phyloP scores from a whole-genome alignment of 1,139 yeast genomes.

The Saccharomyces hybrid region DNA sequence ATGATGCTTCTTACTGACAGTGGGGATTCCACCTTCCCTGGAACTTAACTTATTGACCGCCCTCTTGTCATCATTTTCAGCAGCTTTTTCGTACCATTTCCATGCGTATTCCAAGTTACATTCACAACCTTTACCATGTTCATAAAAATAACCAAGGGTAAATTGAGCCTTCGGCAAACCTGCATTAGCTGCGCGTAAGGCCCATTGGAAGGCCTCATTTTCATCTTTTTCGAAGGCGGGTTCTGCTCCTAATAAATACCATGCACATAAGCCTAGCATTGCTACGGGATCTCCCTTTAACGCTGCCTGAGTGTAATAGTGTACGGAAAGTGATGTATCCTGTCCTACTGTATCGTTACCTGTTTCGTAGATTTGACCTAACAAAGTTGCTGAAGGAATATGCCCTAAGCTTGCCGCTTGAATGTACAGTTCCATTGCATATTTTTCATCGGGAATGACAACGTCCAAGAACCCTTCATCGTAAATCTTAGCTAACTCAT shows the following conservation, averaged over 20 bases:
- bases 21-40: neutral
- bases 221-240: slow-evolving; percentile 74
- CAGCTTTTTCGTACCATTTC: slow-evolving; percentile 71
- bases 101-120: slow-evolving; percentile 51
- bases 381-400: slow-evolving; percentile 64
- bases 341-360: slow-evolving; percentile 72
- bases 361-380: slow-evolving; percentile 79
- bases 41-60: slow-evolving; percentile 37
- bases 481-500: slow-evolving; percentile 79
- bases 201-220: slow-evolving; percentile 92
- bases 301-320: slow-evolving; percentile 89
- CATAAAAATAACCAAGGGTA: slow-evolving; percentile 77
- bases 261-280: slow-evolving; percentile 91
- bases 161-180: slow-evolving; percentile 79
- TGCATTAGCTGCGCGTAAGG: slow-evolving; percentile 69
- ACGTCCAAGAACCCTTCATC: slow-evolving; percentile 81
- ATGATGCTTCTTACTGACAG: slow-evolving; percentile 3
- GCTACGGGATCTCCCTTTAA: slow-evolving; percentile 79
- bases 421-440: slow-evolving; percentile 79
- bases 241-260: slow-evolving; percentile 90
- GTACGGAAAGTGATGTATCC: slow-evolving; percentile 79
- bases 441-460: slow-evolving; percentile 71
- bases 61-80: slow-evolving; percentile 62
- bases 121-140: slow-evolving; percentile 81
- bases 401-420: slow-evolving; percentile 89